Evolutionary conservation across 1,284 basidiomycete genomes (phyloP).

Genomic region (Ceratobasidium sp.): DNA sequence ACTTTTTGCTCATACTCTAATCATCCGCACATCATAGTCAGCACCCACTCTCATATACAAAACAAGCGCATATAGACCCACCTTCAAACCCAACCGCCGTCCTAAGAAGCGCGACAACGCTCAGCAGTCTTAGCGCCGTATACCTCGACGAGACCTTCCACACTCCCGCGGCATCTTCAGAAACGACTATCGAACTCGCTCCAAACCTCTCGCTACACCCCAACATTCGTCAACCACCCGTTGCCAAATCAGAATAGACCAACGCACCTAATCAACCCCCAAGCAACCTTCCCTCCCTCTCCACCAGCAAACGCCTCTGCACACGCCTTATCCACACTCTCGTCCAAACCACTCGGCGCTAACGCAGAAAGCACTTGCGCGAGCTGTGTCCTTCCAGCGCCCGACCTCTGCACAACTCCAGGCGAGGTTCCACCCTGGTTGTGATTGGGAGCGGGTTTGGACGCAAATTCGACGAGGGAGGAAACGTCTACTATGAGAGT

Average conservation of each 20-base stretch:
- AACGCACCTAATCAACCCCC: conserved; percentile 30
- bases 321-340: conserved; percentile 66
- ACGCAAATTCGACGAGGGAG: conserved; percentile 10
- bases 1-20: conserved; percentile 72
- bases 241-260: not conserved
- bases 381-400: conserved; percentile 1
- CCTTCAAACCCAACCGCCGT: conserved; percentile 78
- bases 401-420: not conserved
- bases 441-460: not conserved
- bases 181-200: conserved; percentile 29
- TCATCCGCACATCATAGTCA: too few species aligned
- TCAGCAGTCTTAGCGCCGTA: conserved; percentile 75
- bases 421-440: not conserved
- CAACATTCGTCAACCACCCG: not conserved
- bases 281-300: conserved; percentile 15
- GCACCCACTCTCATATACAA: not conserved
- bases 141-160: conserved; percentile 78
- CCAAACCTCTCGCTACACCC: conserved; percentile 22
- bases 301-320: conserved; percentile 58
- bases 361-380: conserved; percentile 55
- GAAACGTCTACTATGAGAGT: conserved; percentile 40
- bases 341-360: conserved; percentile 60
- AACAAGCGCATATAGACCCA: conserved; percentile 50
- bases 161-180: conserved; percentile 50
- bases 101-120: conserved; percentile 73